A percentile compares a stretch with the other conserved stretches of the same genome.
Conservation (phyloP, 805 yeast genomes). For the Yamadazyma akitaensis region DNA sequence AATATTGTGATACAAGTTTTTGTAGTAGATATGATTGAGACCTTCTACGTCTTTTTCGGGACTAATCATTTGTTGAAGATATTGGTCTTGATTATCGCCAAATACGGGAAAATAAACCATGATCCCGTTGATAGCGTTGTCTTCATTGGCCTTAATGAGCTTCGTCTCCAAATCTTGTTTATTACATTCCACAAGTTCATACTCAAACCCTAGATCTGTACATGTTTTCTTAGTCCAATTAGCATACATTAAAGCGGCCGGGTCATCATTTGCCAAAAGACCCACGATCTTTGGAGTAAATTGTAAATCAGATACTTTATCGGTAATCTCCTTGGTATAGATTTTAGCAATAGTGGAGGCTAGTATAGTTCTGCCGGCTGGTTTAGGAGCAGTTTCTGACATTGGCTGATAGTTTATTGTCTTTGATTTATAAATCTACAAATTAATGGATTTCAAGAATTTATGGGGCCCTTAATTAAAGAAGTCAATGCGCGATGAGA, state of each 20-base stretch:
- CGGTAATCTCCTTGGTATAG: slow-evolving; percentile 67
- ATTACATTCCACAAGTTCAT: slow-evolving; percentile 68
- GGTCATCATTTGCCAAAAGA: slow-evolving; percentile 86
- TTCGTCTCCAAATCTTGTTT: slow-evolving; percentile 85
- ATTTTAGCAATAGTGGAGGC: slow-evolving; percentile 87
- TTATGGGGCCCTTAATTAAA: slow-evolving; percentile 6
- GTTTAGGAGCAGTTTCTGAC: slow-evolving; percentile 17
- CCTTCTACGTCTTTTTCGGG: slow-evolving; percentile 96
- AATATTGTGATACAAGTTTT: slow-evolving; percentile 91
- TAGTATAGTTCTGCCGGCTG: slow-evolving; percentile 75
- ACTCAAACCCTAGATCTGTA: slow-evolving; percentile 78
- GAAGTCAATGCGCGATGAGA: slow-evolving; percentile 12
- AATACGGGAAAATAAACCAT: slow-evolving; percentile 98
- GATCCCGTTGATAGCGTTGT: slow-evolving; percentile 78
- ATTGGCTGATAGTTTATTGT: neutral
- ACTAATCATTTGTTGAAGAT: slow-evolving; percentile 89
- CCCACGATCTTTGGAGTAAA: slow-evolving; percentile 82
- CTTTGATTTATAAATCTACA: neutral
- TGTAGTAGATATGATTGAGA: slow-evolving; percentile 82
- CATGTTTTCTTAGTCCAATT: slow-evolving; percentile 94
- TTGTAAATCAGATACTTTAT: slow-evolving; percentile 50
- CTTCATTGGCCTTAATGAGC: slow-evolving; percentile 77
- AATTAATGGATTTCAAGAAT: neutral
- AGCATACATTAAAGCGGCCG: slow-evolving; percentile 94
- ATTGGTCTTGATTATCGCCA: slow-evolving; percentile 93